These are phyloP conservation scores for Sclerotinia glacialis DNA, from an alignment of 2,329 filamentous ascomycete species.

Conservation along the genomic window DNA sequence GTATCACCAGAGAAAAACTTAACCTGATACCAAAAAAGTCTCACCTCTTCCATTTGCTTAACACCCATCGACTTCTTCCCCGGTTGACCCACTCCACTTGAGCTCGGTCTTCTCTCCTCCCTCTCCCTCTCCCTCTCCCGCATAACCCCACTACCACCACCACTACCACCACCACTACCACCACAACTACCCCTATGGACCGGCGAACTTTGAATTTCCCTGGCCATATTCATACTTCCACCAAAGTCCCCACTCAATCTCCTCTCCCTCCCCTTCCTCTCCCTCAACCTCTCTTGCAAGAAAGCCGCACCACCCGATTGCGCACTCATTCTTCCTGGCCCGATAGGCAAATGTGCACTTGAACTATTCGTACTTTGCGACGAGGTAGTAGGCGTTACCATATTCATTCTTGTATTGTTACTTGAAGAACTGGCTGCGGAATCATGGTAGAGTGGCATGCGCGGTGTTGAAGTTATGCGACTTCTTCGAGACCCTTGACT, in stretches of 20 bases:
- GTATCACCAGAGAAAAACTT: constrained; percentile 18
- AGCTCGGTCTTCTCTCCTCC: constrained; percentile 37
- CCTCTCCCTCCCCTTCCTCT: constrained; percentile 38
- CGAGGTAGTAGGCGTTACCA: constrained; percentile 27
- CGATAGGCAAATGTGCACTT: constrained; percentile 23
- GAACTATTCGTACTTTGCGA: constrained; percentile 25
- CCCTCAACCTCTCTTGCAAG: constrained; percentile 39
- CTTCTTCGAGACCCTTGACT: constrained; percentile 20
- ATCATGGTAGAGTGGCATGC: constrained; percentile 13
- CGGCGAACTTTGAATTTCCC: constrained; percentile 38
- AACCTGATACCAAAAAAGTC: constrained; percentile 27
- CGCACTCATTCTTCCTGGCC: constrained; percentile 23
- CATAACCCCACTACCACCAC: constrained; percentile 20
- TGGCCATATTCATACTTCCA: constrained; percentile 21
- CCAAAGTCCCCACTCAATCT: constrained; percentile 32
- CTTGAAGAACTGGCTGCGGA: constrained; percentile 30
- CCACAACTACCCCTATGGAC: constrained; percentile 23
- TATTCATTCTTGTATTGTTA: constrained; percentile 30
- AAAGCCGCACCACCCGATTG: constrained; percentile 31
- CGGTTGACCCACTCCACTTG: constrained; percentile 29
- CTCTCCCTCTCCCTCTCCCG: constrained; percentile 26
- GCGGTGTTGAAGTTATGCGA: constrained; percentile 26
- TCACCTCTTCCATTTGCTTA: constrained; percentile 66
- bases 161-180: constrained; percentile 18
- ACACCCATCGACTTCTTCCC: constrained; percentile 53